Evolutionary conservation across 257 asterid species (phyloP), one percentile per base, ranked within the genome.

Genomic region (Solanum corneliomulleri): DNA sequence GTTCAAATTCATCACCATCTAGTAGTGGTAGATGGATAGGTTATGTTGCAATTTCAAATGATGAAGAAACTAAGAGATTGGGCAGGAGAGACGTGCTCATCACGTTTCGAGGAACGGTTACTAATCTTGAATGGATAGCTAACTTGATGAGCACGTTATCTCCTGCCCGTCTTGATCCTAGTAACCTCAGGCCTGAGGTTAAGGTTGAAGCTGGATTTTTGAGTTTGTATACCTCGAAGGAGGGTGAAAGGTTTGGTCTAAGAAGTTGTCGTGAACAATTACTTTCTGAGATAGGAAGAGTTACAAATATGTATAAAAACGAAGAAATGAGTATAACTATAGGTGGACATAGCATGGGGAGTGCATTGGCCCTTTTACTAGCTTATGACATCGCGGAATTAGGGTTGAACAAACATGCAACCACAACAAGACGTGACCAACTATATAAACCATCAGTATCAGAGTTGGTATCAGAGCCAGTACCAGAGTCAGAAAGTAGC

Each of bases 341-440:
- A 7, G 93, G 94, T 0, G 98, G 96, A 1, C 98, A 94, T 41
- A 93, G 96, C 90, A 94, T 94, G 98, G 98, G 98, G 72, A 93
- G 98, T 85, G 93, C 96, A 18, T 64, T 94, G 70, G 98, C 93
- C 3, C 90, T 86, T 9, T 88, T 94, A 2, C 83, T 91, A 3
- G 96, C 93, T 0, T 93, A 92, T 52, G 96, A 94, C 27, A 84
- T 94, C 0, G 89, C 95, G 4, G 98, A 94, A 87, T 91, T 94
- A 0, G 95, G 96, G 7, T 58, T 94, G 47, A 94, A 72, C 81
- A 35, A 72, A 33, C 2, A 4, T 72, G 27, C 80, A 72, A 72
- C 47, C 45, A 35, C n/a, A 7, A 7, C 1, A 77, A 25, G 41
- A 14, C 9, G 12, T 45, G 6, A n/a, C 44, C 39, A 27, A 9